phyloP scores from a whole-genome alignment of 192 early-diverging fungal genomes.

The Coemansia sp. region DNA sequence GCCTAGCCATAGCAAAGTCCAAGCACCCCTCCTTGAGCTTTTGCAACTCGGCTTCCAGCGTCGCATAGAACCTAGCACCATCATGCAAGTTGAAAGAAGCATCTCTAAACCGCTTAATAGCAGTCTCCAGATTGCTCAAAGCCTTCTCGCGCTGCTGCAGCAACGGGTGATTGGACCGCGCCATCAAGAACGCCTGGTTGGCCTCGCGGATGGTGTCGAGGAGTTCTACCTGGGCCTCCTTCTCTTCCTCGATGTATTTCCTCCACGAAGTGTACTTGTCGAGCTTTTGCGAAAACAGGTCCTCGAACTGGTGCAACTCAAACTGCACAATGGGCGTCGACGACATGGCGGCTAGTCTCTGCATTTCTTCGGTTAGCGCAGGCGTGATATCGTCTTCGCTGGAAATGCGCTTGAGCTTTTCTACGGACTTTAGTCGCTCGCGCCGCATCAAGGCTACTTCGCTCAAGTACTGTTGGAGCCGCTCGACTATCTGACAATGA shows the following conservation, averaged over 20 bases:
- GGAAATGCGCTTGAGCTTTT: conserved; percentile 65
- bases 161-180: conserved; percentile 57
- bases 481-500: conserved; percentile 62
- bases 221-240: conserved; percentile 62
- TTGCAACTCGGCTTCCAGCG: conserved; percentile 63
- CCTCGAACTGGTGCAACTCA: conserved; percentile 75
- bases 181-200: conserved; percentile 66
- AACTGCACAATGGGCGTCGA: conserved; percentile 63
- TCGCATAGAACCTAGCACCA: conserved; percentile 70
- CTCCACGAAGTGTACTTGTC: conserved; percentile 69
- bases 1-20: conserved; percentile 70
- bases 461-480: conserved; percentile 59
- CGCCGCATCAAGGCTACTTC: conserved; percentile 59
- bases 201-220: conserved; percentile 60
- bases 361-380: conserved; percentile 62
- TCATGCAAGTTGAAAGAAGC: conserved; percentile 74
- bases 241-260: conserved; percentile 57
- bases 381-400: conserved; percentile 79
- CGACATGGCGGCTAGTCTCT: conserved; percentile 58
- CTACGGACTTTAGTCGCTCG: conserved; percentile 60
- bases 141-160: conserved; percentile 72
- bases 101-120: conserved; percentile 71
- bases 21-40: conserved; percentile 61
- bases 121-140: conserved; percentile 72
- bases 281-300: conserved; percentile 68